Conservation (phyloP, 306 rosid genomes). For the Fragaria iinumae region DNA sequence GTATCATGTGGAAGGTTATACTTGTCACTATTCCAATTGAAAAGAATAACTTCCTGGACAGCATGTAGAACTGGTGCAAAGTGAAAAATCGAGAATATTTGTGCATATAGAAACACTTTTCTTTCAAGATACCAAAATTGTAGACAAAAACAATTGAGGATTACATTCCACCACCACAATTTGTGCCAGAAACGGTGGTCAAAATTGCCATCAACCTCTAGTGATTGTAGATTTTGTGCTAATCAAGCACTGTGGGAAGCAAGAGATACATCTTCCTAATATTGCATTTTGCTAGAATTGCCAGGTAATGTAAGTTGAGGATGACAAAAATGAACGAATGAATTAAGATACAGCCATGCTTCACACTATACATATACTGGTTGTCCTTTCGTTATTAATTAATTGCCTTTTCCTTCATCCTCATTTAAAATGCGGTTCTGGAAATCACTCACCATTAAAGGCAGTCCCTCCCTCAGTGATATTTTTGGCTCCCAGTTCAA, state of each 20-base stretch:
- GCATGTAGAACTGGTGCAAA: background rate
- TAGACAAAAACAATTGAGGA: background rate
- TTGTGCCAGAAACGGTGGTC: conserved; percentile 21
- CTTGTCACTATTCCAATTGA: background rate
- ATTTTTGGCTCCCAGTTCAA: conserved; percentile 93
- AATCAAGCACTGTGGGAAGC: conserved; percentile 29
- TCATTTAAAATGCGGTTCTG: conserved; percentile 91
- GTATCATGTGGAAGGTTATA: background rate
- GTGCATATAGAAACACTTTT: background rate
- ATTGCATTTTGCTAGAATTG: conserved; percentile 33
- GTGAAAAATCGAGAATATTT: background rate
- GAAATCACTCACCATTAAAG: conserved; percentile 94
- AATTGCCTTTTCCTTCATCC: conserved; percentile 79
- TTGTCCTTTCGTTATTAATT: conserved; percentile 32
- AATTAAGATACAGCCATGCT: conserved; percentile 29
- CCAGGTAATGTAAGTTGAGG: conserved; percentile 22
- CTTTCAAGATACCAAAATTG: background rate
- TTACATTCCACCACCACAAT: conserved; percentile 18
- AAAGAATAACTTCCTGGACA: background rate
- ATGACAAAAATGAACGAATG: conserved; percentile 29
- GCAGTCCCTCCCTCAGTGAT: conserved; percentile 84
- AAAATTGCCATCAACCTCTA: conserved; percentile 36
- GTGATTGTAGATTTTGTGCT: conserved; percentile 14
- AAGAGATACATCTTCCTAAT: conserved; percentile 31
- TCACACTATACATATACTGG: conserved; percentile 45